phyloP scores from a whole-genome alignment of 2,329 filamentous ascomycete genomes.

The Penicillium vulpinum region DNA sequence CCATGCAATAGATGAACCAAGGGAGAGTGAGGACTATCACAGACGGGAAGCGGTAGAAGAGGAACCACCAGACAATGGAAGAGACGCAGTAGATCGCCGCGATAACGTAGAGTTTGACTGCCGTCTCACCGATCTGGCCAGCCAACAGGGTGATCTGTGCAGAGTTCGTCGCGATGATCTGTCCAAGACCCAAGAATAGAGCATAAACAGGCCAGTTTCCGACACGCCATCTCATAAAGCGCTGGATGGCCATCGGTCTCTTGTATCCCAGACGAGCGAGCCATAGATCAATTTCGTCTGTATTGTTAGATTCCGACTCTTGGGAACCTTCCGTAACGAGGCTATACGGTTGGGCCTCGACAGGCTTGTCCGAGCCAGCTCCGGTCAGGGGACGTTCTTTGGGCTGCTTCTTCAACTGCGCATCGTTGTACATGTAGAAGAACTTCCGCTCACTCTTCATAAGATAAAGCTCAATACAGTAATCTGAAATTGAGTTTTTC shows the following conservation, averaged over 20 bases:
- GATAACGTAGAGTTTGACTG: conserved; percentile 61
- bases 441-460: conserved; percentile 66
- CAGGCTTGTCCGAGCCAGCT: conserved; percentile 40
- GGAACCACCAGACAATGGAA: conserved; percentile 62
- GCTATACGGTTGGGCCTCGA: conserved; percentile 36
- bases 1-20: conserved; percentile 63
- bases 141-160: conserved; percentile 68
- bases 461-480: conserved; percentile 66
- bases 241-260: conserved; percentile 56
- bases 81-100: conserved; percentile 60
- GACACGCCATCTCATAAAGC: conserved; percentile 56
- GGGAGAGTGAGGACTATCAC: conserved; percentile 59
- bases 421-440: conserved; percentile 60
- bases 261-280: conserved; percentile 49
- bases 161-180: conserved; percentile 65
- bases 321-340: conserved; percentile 24
- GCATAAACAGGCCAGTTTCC: conserved; percentile 65
- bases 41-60: conserved; percentile 60
- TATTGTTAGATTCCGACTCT: conserved; percentile 36
- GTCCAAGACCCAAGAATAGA: conserved; percentile 61
- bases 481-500: conserved; percentile 56
- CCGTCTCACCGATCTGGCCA: conserved; percentile 61
- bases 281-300: conserved; percentile 37
- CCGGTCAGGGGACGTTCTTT: conserved; percentile 39
- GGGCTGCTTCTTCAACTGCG: conserved; percentile 54